Evolutionary conservation across 169 alveolate genomes (phyloP), one percentile per base, ranked within the genome.

Genomic region (Babesia sp.): DNA sequence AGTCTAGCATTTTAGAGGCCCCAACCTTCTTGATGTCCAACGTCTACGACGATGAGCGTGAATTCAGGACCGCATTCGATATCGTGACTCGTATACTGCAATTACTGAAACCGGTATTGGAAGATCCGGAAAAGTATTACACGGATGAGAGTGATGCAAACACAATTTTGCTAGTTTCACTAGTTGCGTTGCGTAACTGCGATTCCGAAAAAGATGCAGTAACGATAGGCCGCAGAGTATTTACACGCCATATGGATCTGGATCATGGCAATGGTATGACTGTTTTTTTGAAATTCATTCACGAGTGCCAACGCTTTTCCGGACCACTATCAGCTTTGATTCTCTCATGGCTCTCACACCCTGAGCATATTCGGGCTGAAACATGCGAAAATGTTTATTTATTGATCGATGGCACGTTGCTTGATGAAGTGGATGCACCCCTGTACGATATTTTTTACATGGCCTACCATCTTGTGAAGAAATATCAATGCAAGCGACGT

Each of bases 311-410:
- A 31, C 56, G 59, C 16, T 63, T 63, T 22, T 9, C 60, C 44
- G 34, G 8, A 8, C 2, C 33, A 24, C 61, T 64, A 12, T 64
- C 74, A 3, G 46, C 12, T 12, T 0, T n/a, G 39, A 50, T 64
- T 50, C 61, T 64, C 46, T 33, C 36, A n/a, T 64, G 74, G 74
- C 39, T 64, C 22, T 22, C 54, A 33, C n/a, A 64, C 50, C 63
- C 74, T 5, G 16, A 3, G 5, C 59, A 64, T 20, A 1, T 64
- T 18, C 12, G 39, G 34, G 20, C 22, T 3, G 74, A 46, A 16
- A 46, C 61, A 2, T 64, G 34, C n/a, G 61, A 45, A 12, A 36
- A 59, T 0, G 3, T 64, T 5, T 46, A 36, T 50, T 24, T n/a
- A n/a, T 20, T 56, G 11, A 61, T 64, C 20, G 61, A 64, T 50